Evolutionary conservation across 805 yeast genomes (phyloP).

Genomic region (Yarrowia phangngaensis): DNA sequence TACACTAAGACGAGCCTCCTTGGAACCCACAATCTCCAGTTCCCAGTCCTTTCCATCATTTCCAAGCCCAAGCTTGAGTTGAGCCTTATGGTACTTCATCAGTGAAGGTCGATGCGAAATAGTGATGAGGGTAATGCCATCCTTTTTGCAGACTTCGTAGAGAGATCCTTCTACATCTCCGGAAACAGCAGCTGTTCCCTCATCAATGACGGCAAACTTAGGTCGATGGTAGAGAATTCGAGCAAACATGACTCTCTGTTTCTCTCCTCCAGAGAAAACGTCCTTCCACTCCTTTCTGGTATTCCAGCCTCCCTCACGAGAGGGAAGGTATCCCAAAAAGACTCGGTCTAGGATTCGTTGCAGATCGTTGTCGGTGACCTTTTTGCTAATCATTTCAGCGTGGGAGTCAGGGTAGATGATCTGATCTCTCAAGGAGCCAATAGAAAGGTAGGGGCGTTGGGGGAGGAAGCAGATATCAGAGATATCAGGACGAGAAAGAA

Average conservation of each 20-base stretch:
- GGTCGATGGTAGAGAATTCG: conserved; percentile 78
- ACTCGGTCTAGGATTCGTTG: conserved; percentile 68
- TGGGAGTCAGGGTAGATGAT: conserved; percentile 80
- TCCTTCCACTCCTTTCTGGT: conserved; percentile 73
- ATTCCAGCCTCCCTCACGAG: conserved; percentile 54
- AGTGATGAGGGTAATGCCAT: conserved; percentile 73
- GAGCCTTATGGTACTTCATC: conserved; percentile 76
- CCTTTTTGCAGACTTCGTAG: conserved; percentile 67
- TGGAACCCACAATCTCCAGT: conserved; percentile 61
- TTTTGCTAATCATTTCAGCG: conserved; percentile 69
- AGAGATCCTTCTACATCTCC: conserved; percentile 85
- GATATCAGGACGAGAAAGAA: conserved; percentile 66
- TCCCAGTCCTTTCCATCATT: conserved; percentile 49
- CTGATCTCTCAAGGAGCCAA: conserved; percentile 85
- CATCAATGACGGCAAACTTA: conserved; percentile 78
- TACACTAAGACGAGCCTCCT: conserved; percentile 60
- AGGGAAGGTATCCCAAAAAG: conserved; percentile 71
- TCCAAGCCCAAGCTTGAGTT: conserved; percentile 62
- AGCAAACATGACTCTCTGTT: conserved; percentile 86
- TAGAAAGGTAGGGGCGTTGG: conserved; percentile 76
- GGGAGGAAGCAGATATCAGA: conserved; percentile 74
- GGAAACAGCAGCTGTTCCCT: conserved; percentile 89
- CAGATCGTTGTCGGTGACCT: conserved; percentile 65
- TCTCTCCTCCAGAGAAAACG: conserved; percentile 94
- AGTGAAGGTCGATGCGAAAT: conserved; percentile 79